Percentiles rank a stretch among this genome's conserved stretches.
These are phyloP conservation scores for Yamadazyma sp. DNA, from an alignment of 805 yeast genomes.

Conservation along the genomic window DNA sequence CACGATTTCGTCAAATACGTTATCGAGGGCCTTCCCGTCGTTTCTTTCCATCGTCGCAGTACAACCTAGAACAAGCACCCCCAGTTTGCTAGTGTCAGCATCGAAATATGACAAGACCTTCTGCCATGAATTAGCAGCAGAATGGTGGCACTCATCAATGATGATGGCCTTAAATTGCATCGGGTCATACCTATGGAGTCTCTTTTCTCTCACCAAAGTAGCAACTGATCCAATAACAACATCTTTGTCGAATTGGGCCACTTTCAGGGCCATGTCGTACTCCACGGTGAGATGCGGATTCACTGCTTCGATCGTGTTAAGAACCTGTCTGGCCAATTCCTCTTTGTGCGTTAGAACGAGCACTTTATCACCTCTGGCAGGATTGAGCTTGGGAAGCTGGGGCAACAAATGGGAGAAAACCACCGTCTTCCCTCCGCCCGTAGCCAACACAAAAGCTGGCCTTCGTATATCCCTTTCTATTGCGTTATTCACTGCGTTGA, in stretches of 20 bases:
- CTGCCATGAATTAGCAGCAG: slow-evolving; percentile 68
- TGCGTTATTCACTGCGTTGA: slow-evolving; percentile 52
- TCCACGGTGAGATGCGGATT: slow-evolving; percentile 56
- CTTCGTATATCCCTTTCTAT: slow-evolving; percentile 48
- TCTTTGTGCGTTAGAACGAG: slow-evolving; percentile 77
- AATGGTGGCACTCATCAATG: slow-evolving; percentile 92
- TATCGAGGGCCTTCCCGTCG: slow-evolving; percentile 62
- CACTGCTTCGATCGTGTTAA: slow-evolving; percentile 41
- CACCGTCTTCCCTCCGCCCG: slow-evolving; percentile 95
- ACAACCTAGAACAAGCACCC: slow-evolving; percentile 70
- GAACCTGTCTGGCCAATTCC: slow-evolving; percentile 76
- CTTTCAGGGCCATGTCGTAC: slow-evolving; percentile 65
- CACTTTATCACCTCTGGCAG: slow-evolving; percentile 34
- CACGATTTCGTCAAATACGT: slow-evolving; percentile 69
- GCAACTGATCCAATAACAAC: slow-evolving; percentile 79
- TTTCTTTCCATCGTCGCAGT: slow-evolving; percentile 83
- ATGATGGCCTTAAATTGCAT: slow-evolving; percentile 67
- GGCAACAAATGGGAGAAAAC: slow-evolving; percentile 63
- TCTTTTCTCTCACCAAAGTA: slow-evolving; percentile 46
- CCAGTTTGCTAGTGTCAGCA: slow-evolving; percentile 40
- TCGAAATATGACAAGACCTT: slow-evolving; percentile 59
- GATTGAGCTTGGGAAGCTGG: slow-evolving; percentile 30
- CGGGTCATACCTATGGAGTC: slow-evolving; percentile 58
- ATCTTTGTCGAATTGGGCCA: slow-evolving; percentile 50
- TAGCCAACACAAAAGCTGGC: slow-evolving; percentile 82